Percentiles rank a stretch among this genome's conserved stretches.
Evolutionary conservation across 2,329 filamentous ascomycete species (phyloP).

Genomic region (Zasmidium angulare): DNA sequence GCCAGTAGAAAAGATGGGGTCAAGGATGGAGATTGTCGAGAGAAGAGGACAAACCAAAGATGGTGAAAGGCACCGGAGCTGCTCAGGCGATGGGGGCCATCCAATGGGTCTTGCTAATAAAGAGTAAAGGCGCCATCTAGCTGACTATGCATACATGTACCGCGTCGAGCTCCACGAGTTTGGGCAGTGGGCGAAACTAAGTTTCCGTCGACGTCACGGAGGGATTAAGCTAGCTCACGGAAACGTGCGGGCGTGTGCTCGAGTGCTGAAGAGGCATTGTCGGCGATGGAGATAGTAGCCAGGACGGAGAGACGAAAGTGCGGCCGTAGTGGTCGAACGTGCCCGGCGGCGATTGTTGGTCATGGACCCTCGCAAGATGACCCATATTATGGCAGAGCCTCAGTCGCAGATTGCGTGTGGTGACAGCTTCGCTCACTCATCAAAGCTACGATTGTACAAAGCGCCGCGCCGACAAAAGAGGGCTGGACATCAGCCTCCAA

Average conservation of each 20-base stretch:
- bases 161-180: not conserved
- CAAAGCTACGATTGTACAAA: not conserved
- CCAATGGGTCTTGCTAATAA: not conserved
- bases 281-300: not conserved
- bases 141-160: not conserved
- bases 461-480: too few relatives aligned
- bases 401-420: too few relatives aligned
- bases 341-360: too few relatives aligned
- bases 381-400: too few relatives aligned
- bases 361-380: too few relatives aligned
- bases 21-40: not conserved
- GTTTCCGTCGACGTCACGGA: not conserved
- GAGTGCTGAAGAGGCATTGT: not conserved
- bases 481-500: not conserved
- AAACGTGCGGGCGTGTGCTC: not conserved
- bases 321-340: not conserved
- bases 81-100: not conserved
- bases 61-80: too few relatives aligned
- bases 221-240: not conserved
- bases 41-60: too few relatives aligned
- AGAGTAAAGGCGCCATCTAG: not conserved
- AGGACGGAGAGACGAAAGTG: not conserved
- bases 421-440: not conserved
- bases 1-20: not conserved
- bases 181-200: not conserved